Evolutionary conservation across 1,139 yeast genomes (phyloP).

Genomic region (Geotrichum macrosporum): DNA sequence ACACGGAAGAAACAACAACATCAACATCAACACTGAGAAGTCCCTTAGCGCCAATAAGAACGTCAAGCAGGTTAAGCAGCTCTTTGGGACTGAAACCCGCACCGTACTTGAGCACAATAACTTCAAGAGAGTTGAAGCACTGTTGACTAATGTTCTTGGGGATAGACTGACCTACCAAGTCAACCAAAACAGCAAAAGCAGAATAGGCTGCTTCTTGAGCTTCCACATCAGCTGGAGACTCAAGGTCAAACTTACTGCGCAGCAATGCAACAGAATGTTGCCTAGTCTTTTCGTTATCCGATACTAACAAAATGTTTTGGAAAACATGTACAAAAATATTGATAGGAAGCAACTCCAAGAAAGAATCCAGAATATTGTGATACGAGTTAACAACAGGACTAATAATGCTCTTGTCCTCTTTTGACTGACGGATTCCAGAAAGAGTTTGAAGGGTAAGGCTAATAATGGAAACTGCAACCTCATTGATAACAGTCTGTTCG

Average conservation of each 20-base stretch:
- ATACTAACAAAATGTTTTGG: constrained; percentile 46
- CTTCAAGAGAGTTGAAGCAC: constrained; percentile 64
- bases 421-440: constrained; percentile 10
- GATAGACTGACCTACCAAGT: constrained; percentile 21
- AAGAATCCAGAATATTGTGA: constrained; percentile 53
- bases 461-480: constrained; percentile 25
- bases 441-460: constrained; percentile 23
- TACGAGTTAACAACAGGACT: constrained; percentile 15
- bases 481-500: constrained; percentile 21
- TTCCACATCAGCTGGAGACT: constrained; percentile 33
- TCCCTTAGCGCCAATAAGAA: constrained; percentile 54
- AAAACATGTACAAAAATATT: constrained; percentile 64
- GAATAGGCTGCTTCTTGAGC: constrained; percentile 39
- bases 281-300: constrained; percentile 31
- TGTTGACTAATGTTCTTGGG: constrained; percentile 53
- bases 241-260: constrained; percentile 59
- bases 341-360: constrained; percentile 70
- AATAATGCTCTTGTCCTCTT: constrained; percentile 6
- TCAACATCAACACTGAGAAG: constrained; percentile 51
- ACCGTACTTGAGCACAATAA: constrained; percentile 61
- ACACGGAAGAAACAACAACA: constrained; percentile 68
- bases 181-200: constrained; percentile 26
- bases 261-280: constrained; percentile 49
- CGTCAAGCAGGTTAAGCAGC: constrained; percentile 48
- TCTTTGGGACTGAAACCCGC: constrained; percentile 45